Conservation (phyloP, 495 filamentous ascomycete species). For the Bacidia rubella region DNA sequence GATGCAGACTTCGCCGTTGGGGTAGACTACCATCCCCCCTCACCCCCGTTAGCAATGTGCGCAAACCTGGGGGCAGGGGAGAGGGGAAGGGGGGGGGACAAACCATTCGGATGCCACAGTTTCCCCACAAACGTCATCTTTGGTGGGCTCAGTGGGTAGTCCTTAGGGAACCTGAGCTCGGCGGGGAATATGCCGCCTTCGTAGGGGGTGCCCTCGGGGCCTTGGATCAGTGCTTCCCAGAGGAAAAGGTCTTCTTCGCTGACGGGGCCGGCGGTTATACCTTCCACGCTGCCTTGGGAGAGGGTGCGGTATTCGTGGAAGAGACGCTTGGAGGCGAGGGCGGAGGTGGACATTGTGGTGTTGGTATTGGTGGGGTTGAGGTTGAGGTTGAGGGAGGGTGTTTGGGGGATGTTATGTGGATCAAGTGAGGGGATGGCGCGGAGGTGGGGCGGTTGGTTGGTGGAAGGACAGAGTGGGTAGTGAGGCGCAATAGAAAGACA, state of each 20-base stretch:
- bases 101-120: slow-evolving; percentile 96
- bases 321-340: slow-evolving; percentile 73
- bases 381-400: neutral
- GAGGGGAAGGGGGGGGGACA: slow-evolving; percentile 12
- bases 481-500: neutral
- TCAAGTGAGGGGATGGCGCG: neutral
- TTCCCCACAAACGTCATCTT: slow-evolving; percentile 88
- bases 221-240: slow-evolving; percentile 95
- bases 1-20: slow-evolving; percentile 86
- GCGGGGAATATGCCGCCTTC: slow-evolving; percentile 91
- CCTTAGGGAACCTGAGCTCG: slow-evolving; percentile 85
- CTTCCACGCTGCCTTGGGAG: slow-evolving; percentile 72
- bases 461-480: neutral
- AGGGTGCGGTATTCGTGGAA: slow-evolving; percentile 92
- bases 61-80: neutral
- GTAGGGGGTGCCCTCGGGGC: slow-evolving; percentile 89
- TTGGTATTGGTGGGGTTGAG: neutral
- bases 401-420: too few species aligned
- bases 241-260: slow-evolving; percentile 89
- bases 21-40: slow-evolving; percentile 52
- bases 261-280: slow-evolving; percentile 88
- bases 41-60: neutral
- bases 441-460: neutral
- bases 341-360: slow-evolving; percentile 23
- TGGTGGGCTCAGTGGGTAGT: slow-evolving; percentile 87